A percentile compares a stretch with the other conserved stretches of the same genome.
Evolutionary conservation across 257 asterid species (phyloP).

Genomic region (Apocynum venetum): DNA sequence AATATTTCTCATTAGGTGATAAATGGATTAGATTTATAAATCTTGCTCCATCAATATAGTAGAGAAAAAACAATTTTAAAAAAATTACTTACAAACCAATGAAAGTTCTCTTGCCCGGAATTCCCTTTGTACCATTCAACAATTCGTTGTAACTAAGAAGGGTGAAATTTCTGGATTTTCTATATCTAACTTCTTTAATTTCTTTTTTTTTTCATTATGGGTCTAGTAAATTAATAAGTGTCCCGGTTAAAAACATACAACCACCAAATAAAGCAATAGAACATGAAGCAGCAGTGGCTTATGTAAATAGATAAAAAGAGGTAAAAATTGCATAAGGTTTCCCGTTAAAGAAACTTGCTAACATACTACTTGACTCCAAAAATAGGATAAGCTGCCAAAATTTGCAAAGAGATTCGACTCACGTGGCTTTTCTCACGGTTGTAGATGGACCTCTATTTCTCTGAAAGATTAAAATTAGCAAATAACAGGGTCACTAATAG

Average conservation of each 20-base stretch:
- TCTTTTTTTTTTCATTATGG: no score
- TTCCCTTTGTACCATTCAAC: no score
- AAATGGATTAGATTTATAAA: no score
- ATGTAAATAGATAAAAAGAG: constrained; percentile 10
- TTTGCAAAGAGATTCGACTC: not conserved
- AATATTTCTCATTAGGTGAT: no score
- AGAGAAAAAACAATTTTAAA: no score
- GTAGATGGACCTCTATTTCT: not conserved
- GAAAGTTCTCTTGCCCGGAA: no score
- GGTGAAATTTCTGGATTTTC: no score
- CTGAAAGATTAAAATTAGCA: not conserved
- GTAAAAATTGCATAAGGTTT: constrained; percentile 3
- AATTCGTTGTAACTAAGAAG: no score
- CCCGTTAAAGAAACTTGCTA: constrained; percentile 21
- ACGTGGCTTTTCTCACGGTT: not conserved
- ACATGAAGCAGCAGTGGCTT: constrained; percentile 12
- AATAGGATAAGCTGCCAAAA: constrained; percentile 1
- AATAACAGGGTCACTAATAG: not conserved
- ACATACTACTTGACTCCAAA: constrained; percentile 10
- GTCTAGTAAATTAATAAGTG: not conserved
- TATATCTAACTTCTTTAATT: no score
- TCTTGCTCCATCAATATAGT: no score
- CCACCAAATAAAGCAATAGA: constrained; percentile 11
- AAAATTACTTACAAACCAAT: no score
- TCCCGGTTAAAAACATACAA: not conserved